phyloP scores from a whole-genome alignment of 164 flowering plant species.

The Sedum album region DNA sequence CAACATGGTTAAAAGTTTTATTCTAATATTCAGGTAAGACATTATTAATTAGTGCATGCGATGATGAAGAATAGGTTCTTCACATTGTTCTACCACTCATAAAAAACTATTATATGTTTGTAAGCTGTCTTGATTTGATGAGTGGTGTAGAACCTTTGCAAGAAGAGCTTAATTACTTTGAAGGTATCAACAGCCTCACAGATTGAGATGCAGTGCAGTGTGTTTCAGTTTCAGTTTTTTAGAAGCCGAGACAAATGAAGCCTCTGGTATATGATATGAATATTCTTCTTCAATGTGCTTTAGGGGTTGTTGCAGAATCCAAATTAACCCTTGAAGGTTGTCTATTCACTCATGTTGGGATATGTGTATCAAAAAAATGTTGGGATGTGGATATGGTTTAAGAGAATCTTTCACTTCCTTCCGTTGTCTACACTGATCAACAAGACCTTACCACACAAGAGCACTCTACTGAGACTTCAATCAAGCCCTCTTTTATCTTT shows the following conservation, averaged over 20 bases:
- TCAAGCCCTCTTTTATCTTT: too few species aligned
- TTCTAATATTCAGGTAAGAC: not conserved
- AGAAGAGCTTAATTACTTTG: not conserved
- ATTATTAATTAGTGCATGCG: not conserved
- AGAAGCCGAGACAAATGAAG: not conserved
- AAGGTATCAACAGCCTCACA: not conserved
- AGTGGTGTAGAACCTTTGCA: not conserved
- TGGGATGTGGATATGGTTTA: not conserved
- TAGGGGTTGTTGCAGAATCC: constrained; percentile 2
- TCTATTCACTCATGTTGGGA: not conserved
- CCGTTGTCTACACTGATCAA: not conserved
- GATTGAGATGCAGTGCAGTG: not conserved
- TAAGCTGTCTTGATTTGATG: not conserved
- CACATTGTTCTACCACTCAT: not conserved
- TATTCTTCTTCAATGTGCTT: not conserved
- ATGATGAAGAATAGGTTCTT: not conserved
- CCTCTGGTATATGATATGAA: not conserved
- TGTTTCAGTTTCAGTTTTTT: not conserved
- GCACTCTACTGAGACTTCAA: not conserved
- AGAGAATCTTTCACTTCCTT: constrained; percentile 4
- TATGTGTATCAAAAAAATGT: not conserved
- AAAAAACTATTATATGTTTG: not conserved
- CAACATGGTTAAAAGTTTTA: not conserved
- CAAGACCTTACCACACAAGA: not conserved
- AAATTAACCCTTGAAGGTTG: not conserved